These are phyloP conservation scores for Pontederia paniculata DNA, from an alignment of 176 grass and related monocot genomes.

Conservation along the genomic window DNA sequence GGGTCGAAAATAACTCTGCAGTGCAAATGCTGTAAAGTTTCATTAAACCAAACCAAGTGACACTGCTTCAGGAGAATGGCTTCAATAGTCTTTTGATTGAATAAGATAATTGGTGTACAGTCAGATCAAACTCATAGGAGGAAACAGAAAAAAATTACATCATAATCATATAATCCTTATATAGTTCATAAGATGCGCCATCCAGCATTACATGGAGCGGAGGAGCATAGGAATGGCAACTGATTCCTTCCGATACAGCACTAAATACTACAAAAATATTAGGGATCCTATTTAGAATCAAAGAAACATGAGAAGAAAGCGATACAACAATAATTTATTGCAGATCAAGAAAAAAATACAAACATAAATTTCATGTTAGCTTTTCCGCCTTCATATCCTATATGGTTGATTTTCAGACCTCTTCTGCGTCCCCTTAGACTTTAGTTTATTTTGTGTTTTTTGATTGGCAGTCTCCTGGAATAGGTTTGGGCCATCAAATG, in stretches of 20 bases:
- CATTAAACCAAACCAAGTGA: too few relatives aligned
- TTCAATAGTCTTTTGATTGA: too few relatives aligned
- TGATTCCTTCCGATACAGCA: neutral
- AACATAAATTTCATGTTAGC: slow-evolving; percentile 9
- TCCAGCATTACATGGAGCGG: too few relatives aligned
- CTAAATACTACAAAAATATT: neutral
- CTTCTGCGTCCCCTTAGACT: slow-evolving; percentile 22
- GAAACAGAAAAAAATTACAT: too few relatives aligned
- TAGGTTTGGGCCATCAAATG: slow-evolving; percentile 39
- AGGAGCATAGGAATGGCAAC: too few relatives aligned
- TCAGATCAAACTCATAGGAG: too few relatives aligned
- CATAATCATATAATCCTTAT: too few relatives aligned
- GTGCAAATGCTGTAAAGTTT: too few relatives aligned
- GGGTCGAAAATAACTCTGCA: too few relatives aligned
- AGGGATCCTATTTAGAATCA: neutral
- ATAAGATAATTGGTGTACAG: too few relatives aligned
- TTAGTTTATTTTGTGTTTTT: slow-evolving; percentile 33
- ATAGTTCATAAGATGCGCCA: too few relatives aligned
- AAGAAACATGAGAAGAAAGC: neutral
- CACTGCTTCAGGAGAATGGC: too few relatives aligned
- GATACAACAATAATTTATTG: neutral
- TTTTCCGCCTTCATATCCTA: slow-evolving; percentile 19
- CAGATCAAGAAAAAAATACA: slow-evolving; percentile 18
- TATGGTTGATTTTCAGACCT: slow-evolving; percentile 38
- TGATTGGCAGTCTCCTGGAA: slow-evolving; percentile 44